Percentiles rank a stretch among this genome's conserved stretches.
Conservation (phyloP, 257 asterid genomes). For the Salvia hispanica region DNA sequence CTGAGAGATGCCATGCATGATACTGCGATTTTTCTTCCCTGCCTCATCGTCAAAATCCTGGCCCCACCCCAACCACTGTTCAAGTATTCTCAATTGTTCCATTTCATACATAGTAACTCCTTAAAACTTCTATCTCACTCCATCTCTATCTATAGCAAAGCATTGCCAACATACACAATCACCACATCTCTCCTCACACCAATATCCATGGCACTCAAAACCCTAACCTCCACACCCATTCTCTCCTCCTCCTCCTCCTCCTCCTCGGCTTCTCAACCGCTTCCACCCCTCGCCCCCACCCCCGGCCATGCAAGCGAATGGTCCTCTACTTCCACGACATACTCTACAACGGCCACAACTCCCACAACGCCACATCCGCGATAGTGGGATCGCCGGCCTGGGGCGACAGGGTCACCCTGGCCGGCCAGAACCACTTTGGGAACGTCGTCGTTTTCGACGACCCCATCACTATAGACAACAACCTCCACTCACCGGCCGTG, state of each 20-base stretch:
- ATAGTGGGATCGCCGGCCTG: slow-evolving; percentile 67
- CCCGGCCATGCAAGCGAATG: slow-evolving; percentile 55
- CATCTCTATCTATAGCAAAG: neutral
- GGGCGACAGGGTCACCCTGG: slow-evolving; percentile 61
- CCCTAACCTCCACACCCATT: slow-evolving; percentile 21
- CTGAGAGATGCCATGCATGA: too few species aligned
- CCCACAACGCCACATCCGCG: slow-evolving; percentile 66
- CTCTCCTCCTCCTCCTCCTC: slow-evolving; percentile 25
- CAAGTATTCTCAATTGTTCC: too few species aligned
- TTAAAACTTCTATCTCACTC: neutral
- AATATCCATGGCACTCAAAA: slow-evolving; percentile 29
- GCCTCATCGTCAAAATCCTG: too few species aligned
- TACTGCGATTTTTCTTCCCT: too few species aligned
- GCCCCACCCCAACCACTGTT: too few species aligned
- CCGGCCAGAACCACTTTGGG: slow-evolving; percentile 51
- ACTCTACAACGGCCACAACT: slow-evolving; percentile 63
- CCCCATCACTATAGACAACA: slow-evolving; percentile 72
- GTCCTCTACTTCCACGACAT: slow-evolving; percentile 75
- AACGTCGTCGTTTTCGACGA: slow-evolving; percentile 71
- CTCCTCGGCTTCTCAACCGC: slow-evolving; percentile 28
- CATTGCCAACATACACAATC: neutral
- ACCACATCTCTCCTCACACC: neutral
- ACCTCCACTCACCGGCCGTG: slow-evolving; percentile 59
- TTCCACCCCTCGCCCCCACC: slow-evolving; percentile 35
- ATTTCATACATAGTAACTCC: too few species aligned